These are phyloP conservation scores for Rhinocladiella similis DNA, from an alignment of 2,329 filamentous ascomycete species.

Conservation along the genomic window DNA sequence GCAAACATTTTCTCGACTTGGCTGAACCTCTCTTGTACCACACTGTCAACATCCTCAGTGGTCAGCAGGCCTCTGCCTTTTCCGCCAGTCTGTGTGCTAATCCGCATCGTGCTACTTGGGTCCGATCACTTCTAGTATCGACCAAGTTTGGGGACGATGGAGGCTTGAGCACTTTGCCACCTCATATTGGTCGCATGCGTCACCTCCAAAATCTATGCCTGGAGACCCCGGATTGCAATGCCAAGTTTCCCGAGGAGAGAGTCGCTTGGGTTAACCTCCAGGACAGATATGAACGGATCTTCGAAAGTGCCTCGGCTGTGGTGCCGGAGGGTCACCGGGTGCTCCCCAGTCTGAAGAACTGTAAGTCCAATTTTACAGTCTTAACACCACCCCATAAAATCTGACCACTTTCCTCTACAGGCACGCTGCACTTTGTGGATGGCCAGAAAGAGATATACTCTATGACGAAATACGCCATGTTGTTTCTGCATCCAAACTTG, in stretches of 20 bases:
- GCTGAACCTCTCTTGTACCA: slow-evolving; percentile 28
- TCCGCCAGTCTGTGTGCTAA: slow-evolving; percentile 20
- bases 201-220: slow-evolving; percentile 27
- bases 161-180: slow-evolving; percentile 23
- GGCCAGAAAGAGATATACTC: slow-evolving; percentile 26
- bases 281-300: slow-evolving; percentile 28
- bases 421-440: slow-evolving; percentile 31
- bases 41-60: slow-evolving; percentile 22
- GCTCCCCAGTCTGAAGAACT: slow-evolving; percentile 22
- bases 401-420: slow-evolving; percentile 1
- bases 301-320: slow-evolving; percentile 25
- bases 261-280: slow-evolving; percentile 28
- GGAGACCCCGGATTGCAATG: slow-evolving; percentile 30
- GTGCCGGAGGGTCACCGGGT: slow-evolving; percentile 19
- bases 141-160: slow-evolving; percentile 28
- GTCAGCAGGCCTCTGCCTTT: slow-evolving; percentile 19
- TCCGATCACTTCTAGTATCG: slow-evolving; percentile 27
- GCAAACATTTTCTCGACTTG: slow-evolving; percentile 25
- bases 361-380: slow-evolving; percentile 5
- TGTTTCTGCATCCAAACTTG: slow-evolving; percentile 29
- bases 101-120: slow-evolving; percentile 22
- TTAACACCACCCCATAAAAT: neutral
- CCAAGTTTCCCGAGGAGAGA: slow-evolving; percentile 25
- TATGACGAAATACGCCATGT: slow-evolving; percentile 28
- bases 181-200: slow-evolving; percentile 24